These are phyloP conservation scores for Litchi chinensis DNA, from an alignment of 345 rosid species.

Conservation along the genomic window DNA sequence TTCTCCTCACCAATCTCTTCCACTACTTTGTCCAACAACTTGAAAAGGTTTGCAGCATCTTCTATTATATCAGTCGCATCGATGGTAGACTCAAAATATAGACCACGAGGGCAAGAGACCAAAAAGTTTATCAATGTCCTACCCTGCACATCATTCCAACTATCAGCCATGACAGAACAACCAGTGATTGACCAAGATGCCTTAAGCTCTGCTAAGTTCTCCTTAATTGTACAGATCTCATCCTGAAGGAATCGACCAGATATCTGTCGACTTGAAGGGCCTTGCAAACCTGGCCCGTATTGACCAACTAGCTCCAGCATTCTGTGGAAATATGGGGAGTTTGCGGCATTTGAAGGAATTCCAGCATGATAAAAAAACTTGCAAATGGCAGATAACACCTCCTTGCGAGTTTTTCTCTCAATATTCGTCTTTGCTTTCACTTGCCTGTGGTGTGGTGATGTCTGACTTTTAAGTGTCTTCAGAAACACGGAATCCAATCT, in stretches of 20 bases:
- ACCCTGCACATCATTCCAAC: slow-evolving; percentile 67
- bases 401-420: slow-evolving; percentile 48
- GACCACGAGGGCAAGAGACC: slow-evolving; percentile 64
- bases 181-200: slow-evolving; percentile 52
- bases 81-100: slow-evolving; percentile 62
- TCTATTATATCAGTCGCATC: slow-evolving; percentile 61
- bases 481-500: slow-evolving; percentile 52
- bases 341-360: slow-evolving; percentile 53
- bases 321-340: slow-evolving; percentile 58
- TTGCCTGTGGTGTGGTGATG: slow-evolving; percentile 44
- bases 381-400: slow-evolving; percentile 56
- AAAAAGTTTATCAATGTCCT: slow-evolving; percentile 57
- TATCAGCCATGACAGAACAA: slow-evolving; percentile 64
- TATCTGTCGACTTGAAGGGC: slow-evolving; percentile 48
- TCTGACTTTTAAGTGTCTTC: slow-evolving; percentile 41
- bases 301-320: slow-evolving; percentile 59
- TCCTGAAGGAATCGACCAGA: slow-evolving; percentile 55
- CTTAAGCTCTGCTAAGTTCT: slow-evolving; percentile 46
- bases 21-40: slow-evolving; percentile 65
- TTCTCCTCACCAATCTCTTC: slow-evolving; percentile 79
- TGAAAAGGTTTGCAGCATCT: slow-evolving; percentile 57
- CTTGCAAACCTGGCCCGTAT: slow-evolving; percentile 49
- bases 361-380: slow-evolving; percentile 64
- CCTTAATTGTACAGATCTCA: slow-evolving; percentile 49
- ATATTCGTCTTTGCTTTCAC: slow-evolving; percentile 32